Base-by-base conservation (phyloP, 768 basidiomycete genomes). In the Fistulinella prunicolor region DNA sequence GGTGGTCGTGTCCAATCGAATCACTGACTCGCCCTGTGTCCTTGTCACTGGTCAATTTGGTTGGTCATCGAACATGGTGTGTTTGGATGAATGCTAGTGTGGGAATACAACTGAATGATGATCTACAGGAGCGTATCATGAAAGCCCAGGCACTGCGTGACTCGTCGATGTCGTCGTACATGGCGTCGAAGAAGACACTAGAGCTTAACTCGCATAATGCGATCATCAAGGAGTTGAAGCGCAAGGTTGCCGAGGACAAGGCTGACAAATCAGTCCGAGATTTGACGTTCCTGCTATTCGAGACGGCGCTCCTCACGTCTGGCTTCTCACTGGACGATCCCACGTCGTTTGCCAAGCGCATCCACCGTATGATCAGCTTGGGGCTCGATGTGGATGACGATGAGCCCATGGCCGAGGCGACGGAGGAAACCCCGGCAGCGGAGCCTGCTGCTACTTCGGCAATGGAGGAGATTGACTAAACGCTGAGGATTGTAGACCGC, bases 41-140 rank as follows among this genome's bases (percentile, higher is more conserved):
- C 85, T 95, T 62, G 94, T 97, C 65, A 98, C 96, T 50, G 95
- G 95, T 48, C 94, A 97, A 70, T 99, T 97, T 73, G 96, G 95
- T 47, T 99, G 95, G 95, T 96, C 93, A 22, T 94, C 94, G 47
- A 97, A 97, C 80, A 98, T 98, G 95, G 88, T 85, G 54, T 38
- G 78, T 69, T 23, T 20, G 14, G 47, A 23, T 36, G 28, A 13
- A 21, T 26, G 9, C 4, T 23, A 4, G 8, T 19, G 43, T 13
- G 4, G 9, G 19, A 42, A 19, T 19, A 26, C 37, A 13, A 19
- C 28, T 59, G 10, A 60, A 43, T 13, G 23, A 29, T 24, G 17
- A 28, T 30, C 0, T 61, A 36, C 58, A 85, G 83, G 89, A 94
- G 71, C 86, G 94, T 71, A 96, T 97, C 78, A 97, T 98, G 95